phyloP scores from a whole-genome alignment of 306 rosid genomes.

The Biancaea sappan region DNA sequence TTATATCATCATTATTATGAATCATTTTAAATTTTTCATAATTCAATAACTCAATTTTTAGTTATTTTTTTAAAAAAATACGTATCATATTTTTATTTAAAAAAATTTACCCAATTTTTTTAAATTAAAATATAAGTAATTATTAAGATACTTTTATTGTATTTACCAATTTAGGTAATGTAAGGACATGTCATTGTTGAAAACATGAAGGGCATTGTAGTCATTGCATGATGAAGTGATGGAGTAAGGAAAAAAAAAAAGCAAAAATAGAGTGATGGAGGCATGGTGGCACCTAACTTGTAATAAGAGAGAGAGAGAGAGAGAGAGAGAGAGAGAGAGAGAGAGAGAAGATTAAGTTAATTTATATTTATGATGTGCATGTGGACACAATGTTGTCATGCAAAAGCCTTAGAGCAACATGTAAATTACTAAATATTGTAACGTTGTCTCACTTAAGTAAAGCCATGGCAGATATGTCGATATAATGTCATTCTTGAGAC shows the following conservation, averaged over 20 bases:
- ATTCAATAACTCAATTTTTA: too few species aligned
- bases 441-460: background rate
- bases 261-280: slow-evolving; percentile 14
- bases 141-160: too few species aligned
- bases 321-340: background rate
- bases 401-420: background rate
- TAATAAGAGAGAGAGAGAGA: background rate
- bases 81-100: too few species aligned
- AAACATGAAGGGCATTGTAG: slow-evolving; percentile 9
- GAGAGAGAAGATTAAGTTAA: too few species aligned
- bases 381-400: slow-evolving; percentile 69
- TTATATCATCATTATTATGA: too few species aligned
- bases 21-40: too few species aligned
- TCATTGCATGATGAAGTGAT: background rate
- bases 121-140: too few species aligned
- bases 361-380: too few species aligned
- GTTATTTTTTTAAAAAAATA: too few species aligned
- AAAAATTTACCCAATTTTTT: too few species aligned
- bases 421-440: slow-evolving; percentile 1
- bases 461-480: slow-evolving; percentile 45
- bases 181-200: too few species aligned
- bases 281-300: slow-evolving; percentile 20
- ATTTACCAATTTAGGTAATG: too few species aligned
- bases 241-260: background rate
- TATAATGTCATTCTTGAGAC: slow-evolving; percentile 42